A percentile compares a stretch with the other conserved stretches of the same genome.
Evolutionary conservation across 202 grass and related monocot species (phyloP).

Genomic region (Panicum virgatum): DNA sequence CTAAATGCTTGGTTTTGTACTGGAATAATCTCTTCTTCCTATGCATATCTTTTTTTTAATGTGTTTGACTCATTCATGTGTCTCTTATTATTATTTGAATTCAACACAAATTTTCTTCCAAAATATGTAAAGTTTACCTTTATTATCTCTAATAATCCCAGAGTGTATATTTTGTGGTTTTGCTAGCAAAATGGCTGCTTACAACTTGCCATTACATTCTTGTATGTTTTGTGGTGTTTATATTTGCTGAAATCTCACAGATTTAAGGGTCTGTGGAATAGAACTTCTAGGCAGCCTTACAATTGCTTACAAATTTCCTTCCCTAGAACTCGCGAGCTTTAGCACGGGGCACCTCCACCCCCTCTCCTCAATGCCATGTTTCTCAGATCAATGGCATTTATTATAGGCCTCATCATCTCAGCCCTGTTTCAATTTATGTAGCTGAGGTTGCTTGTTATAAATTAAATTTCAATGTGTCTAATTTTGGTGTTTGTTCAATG

Average conservation of each 20-base stretch:
- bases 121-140: background rate
- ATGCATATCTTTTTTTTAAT: conserved; percentile 9
- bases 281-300: background rate
- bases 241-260: background rate
- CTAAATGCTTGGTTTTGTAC: conserved; percentile 18
- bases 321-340: background rate
- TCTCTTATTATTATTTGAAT: too few relatives aligned
- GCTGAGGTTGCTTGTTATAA: conserved; percentile 18
- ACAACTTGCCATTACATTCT: conserved; percentile 6
- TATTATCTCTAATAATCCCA: background rate
- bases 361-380: background rate
- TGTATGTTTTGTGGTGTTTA: background rate
- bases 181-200: conserved; percentile 23
- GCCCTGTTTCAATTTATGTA: conserved; percentile 23
- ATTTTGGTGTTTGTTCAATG: conserved; percentile 23
- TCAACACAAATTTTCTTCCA: too few relatives aligned
- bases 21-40: background rate
- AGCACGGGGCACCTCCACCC: background rate
- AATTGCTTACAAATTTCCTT: background rate
- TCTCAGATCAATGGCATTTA: background rate
- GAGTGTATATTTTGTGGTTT: conserved; percentile 23
- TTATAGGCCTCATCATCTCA: background rate
- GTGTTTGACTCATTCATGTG: background rate
- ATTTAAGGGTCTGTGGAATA: background rate
- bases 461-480: conserved; percentile 13